Evolutionary conservation across 306 rosid genomes (phyloP).

Genomic region (Dicorynia guianensis): DNA sequence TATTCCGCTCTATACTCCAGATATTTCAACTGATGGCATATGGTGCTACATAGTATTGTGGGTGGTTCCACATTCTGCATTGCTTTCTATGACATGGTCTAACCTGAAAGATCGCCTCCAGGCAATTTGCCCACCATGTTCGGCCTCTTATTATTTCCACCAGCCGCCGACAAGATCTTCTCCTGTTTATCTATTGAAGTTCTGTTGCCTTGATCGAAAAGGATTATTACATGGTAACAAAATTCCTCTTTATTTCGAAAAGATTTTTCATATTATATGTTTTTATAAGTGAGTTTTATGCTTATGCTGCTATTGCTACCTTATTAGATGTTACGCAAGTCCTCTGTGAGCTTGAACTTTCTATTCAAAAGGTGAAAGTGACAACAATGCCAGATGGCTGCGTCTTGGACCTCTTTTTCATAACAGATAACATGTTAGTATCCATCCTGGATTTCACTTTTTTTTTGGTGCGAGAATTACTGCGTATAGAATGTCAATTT

Average conservation of each 20-base stretch:
- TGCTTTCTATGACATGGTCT: slow-evolving; percentile 52
- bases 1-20: slow-evolving; percentile 42
- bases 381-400: slow-evolving; percentile 83
- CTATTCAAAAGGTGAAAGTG: slow-evolving; percentile 76
- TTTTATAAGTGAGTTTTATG: slow-evolving; percentile 29
- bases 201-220: slow-evolving; percentile 66
- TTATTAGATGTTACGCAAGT: slow-evolving; percentile 67
- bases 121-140: slow-evolving; percentile 66
- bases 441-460: too few relatives aligned
- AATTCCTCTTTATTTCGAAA: neutral
- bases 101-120: slow-evolving; percentile 65
- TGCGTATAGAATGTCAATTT: neutral
- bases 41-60: slow-evolving; percentile 86
- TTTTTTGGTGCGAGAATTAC: neutral
- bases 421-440: slow-evolving; percentile 76
- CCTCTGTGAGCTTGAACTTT: slow-evolving; percentile 73
- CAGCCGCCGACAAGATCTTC: slow-evolving; percentile 51
- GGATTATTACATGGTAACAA: slow-evolving; percentile 71
- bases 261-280: slow-evolving; percentile 9
- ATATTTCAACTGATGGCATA: slow-evolving; percentile 75
- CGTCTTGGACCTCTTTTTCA: slow-evolving; percentile 80
- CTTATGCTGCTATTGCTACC: neutral
- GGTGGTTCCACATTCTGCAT: slow-evolving; percentile 60
- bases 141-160: slow-evolving; percentile 46
- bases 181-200: slow-evolving; percentile 68